Percentiles rank a stretch among this genome's conserved stretches.
These are phyloP conservation scores for Murraya paniculata DNA, from an alignment of 345 rosid species.

Conservation along the genomic window DNA sequence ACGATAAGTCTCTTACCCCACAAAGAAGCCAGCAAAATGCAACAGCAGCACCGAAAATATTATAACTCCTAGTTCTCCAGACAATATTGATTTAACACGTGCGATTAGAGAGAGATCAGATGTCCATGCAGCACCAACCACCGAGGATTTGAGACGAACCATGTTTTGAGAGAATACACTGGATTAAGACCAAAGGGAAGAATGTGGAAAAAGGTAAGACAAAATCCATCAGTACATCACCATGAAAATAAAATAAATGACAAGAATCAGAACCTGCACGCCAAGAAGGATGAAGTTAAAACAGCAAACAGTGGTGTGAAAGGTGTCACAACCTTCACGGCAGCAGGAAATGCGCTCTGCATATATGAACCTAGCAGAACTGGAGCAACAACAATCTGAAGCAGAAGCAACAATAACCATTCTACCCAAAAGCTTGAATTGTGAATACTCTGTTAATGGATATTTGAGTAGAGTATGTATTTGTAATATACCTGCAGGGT, in stretches of 20 bases:
- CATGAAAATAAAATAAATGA: not conserved
- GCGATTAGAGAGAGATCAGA: constrained; percentile 31
- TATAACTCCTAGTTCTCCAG: constrained; percentile 48
- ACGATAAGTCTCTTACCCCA: constrained; percentile 40
- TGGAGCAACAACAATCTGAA: constrained; percentile 61
- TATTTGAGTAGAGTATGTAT: not conserved
- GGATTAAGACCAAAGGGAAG: constrained; percentile 3
- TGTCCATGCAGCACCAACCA: constrained; percentile 31
- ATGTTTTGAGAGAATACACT: constrained; percentile 64
- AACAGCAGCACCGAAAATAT: constrained; percentile 48
- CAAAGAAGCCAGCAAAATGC: constrained; percentile 59
- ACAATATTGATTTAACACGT: constrained; percentile 30
- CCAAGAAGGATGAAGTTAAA: constrained; percentile 53
- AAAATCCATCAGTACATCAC: not conserved
- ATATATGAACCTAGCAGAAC: constrained; percentile 56
- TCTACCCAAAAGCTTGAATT: not conserved
- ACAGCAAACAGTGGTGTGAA: constrained; percentile 62
- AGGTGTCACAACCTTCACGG: constrained; percentile 47
- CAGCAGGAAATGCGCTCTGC: constrained; percentile 49
- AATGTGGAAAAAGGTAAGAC: not conserved
- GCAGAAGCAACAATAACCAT: not conserved
- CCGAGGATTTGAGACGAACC: constrained; percentile 48
- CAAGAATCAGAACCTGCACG: constrained; percentile 49
- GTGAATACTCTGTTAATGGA: not conserved
- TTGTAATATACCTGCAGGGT: constrained; percentile 48